Conservation (phyloP, 2,329 filamentous ascomycete species). For the Endothia cerciana region DNA sequence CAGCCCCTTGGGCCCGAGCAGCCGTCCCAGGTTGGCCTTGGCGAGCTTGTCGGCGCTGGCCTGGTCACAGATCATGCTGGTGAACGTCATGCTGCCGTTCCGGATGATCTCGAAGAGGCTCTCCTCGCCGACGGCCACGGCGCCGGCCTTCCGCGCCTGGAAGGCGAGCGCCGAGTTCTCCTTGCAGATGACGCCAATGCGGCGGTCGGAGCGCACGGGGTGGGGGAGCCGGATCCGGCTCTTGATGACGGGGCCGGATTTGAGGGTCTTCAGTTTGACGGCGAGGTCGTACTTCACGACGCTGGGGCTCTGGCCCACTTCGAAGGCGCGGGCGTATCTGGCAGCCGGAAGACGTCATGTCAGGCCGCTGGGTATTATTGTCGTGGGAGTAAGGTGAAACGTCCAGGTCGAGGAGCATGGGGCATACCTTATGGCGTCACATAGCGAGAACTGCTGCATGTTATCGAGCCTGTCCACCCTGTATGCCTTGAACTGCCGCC, state of each 20-base stretch:
- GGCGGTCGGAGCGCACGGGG: conserved; percentile 84
- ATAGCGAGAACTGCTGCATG: conserved; percentile 76
- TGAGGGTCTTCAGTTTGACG: conserved; percentile 79
- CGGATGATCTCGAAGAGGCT: conserved; percentile 79
- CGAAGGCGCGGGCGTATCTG: conserved; percentile 88
- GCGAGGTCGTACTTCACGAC: conserved; percentile 86
- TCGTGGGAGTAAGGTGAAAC: too few species aligned
- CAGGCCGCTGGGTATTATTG: background rate
- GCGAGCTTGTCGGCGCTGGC: conserved; percentile 77
- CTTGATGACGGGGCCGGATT: conserved; percentile 84
- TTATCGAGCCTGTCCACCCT: conserved; percentile 69
- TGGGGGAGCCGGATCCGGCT: conserved; percentile 88
- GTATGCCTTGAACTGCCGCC: conserved; percentile 65
- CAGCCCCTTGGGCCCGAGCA: conserved; percentile 85
- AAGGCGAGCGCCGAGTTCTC: conserved; percentile 74
- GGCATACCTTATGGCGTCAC: conserved; percentile 86
- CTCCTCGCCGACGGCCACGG: conserved; percentile 82
- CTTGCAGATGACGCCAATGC: conserved; percentile 90
- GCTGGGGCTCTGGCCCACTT: conserved; percentile 79
- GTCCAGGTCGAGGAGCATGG: too few species aligned
- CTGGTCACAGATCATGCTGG: conserved; percentile 83
- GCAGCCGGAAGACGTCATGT: background rate
- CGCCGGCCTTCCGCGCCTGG: conserved; percentile 78
- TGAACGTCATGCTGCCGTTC: conserved; percentile 80
- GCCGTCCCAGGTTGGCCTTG: conserved; percentile 76